Percentiles rank a stretch among this genome's conserved stretches.
phyloP scores from a whole-genome alignment of 805 yeast genomes.

The Pichia deserticola region DNA sequence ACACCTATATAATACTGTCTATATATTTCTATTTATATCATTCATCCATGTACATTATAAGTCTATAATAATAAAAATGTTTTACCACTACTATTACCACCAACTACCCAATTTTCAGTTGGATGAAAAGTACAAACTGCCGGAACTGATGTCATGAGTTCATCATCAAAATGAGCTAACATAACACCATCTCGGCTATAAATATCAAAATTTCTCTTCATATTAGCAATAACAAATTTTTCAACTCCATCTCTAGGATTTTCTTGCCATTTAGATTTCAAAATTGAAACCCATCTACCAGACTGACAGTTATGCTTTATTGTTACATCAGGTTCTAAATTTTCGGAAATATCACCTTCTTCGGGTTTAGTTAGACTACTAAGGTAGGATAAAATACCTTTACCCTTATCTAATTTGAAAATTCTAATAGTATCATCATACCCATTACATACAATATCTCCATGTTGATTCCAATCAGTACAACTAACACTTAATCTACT shows the following conservation, averaged over 20 bases:
- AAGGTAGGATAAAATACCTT: slow-evolving; percentile 18
- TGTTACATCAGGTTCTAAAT: slow-evolving; percentile 52
- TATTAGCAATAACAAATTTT: slow-evolving; percentile 87
- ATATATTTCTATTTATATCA: no score
- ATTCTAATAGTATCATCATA: slow-evolving; percentile 80
- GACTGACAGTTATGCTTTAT: slow-evolving; percentile 91
- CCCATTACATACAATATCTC: slow-evolving; percentile 81
- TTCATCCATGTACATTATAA: no score
- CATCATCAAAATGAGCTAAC: slow-evolving; percentile 59
- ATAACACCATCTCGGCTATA: slow-evolving; percentile 72
- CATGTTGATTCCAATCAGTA: slow-evolving; percentile 71
- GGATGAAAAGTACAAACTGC: slow-evolving; percentile 85
- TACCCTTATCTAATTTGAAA: slow-evolving; percentile 43
- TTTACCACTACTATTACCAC: slow-evolving; percentile 94
- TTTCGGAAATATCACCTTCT: slow-evolving; percentile 27
- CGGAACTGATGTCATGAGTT: slow-evolving; percentile 78
- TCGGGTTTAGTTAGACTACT: slow-evolving; percentile 14
- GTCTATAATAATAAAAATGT: slow-evolving; percentile 45
- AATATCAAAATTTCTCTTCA: slow-evolving; percentile 82
- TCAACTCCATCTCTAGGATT: slow-evolving; percentile 63
- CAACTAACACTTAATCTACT: slow-evolving; percentile 79
- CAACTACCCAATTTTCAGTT: slow-evolving; percentile 80
- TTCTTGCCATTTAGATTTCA: slow-evolving; percentile 82
- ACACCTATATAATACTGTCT: no score
- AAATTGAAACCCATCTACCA: slow-evolving; percentile 92